Evolutionary conservation across 495 filamentous ascomycete species (phyloP).

Genomic region (Daldinia caldariorum): DNA sequence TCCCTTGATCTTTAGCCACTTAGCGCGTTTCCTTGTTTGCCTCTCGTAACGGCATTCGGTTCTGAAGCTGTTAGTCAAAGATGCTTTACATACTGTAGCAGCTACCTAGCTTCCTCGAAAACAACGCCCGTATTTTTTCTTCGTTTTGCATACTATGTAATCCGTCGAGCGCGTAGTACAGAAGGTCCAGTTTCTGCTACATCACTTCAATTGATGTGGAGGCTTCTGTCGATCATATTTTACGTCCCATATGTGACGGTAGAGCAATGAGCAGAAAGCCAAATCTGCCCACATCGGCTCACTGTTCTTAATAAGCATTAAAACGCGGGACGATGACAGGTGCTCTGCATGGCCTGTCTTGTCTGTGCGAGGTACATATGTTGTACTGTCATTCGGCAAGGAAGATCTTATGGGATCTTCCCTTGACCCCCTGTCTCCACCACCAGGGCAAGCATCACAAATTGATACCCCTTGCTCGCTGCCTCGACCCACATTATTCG

Average conservation of each 20-base stretch:
- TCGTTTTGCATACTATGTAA: background rate
- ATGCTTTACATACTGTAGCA: conserved; percentile 19
- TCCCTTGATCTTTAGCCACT: conserved; percentile 36
- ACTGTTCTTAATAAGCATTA: conserved; percentile 38
- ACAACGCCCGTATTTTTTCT: conserved; percentile 9
- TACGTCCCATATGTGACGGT: conserved; percentile 11
- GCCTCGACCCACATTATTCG: conserved; percentile 44
- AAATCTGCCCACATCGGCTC: conserved; percentile 34
- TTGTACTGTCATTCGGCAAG: conserved; percentile 43
- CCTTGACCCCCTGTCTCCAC: conserved; percentile 46
- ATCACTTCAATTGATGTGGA: conserved; percentile 13
- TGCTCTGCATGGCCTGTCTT: conserved; percentile 38
- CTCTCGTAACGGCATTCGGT: conserved; percentile 25
- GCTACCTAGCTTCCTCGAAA: conserved; percentile 8
- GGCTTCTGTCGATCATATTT: conserved; percentile 7
- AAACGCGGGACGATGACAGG: conserved; percentile 38
- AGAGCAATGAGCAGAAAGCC: conserved; percentile 17
- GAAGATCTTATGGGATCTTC: conserved; percentile 51
- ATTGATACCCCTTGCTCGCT: conserved; percentile 49
- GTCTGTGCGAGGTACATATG: conserved; percentile 44
- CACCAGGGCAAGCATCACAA: conserved; percentile 47
- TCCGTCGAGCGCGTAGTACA: conserved; percentile 17
- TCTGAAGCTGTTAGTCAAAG: conserved; percentile 26
- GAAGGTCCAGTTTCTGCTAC: conserved; percentile 9
- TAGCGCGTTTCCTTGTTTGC: conserved; percentile 36